Base-by-base conservation (phyloP, 2,329 filamentous ascomycete species). In the Trichophyton rubrum region DNA sequence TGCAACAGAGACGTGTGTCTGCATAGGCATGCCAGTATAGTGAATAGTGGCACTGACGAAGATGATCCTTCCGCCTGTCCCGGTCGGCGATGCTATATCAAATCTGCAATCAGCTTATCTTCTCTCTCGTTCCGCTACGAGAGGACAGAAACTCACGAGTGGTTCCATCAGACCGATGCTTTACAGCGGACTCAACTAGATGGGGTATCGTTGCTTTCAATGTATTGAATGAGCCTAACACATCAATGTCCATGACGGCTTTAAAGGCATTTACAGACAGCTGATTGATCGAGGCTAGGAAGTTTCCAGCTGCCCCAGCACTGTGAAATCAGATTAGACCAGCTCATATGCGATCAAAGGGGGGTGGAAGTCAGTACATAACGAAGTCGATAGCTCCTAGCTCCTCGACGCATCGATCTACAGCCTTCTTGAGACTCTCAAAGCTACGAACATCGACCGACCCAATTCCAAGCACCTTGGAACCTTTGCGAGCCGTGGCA, bases 281-380 rank as follows among this genome's bases (percentile, higher is more conserved):
- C 64, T 86, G 86, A 45, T 86, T 82, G 62, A 97, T 86, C 3
- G 92, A 88, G 0, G 90, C 87, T 22, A 99, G 80, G 74, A 97
- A 99, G 74, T 99, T 99, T 62, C 93, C 93, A 17, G 93, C 93
- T 13, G 93, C 93, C 58, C 93, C 93, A 20, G 92, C 92, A 71
- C 88, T 93, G 68, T 60, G 57, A 27, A 35, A 59, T 30, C 17
- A 17, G 8, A 20, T 45, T 33, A 45, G 24, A 17, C 11, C 4
- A 40, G 7, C 17, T 27, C 6, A 20, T 40, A 33, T 13, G 30
- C 33, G 40, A 24, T 3, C 3, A 62, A n/a, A 45, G 33, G 3
- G 51, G 3, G n/a, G 11, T 13, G 9, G 7, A 49, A 20, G 49
- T n/a, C 70, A 82, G 69, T 77, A 92, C 89, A 96, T 95, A 61